Evolutionary conservation across 1,284 basidiomycete genomes (phyloP), one percentile per base, ranked within the genome.

Genomic region (Cutaneotrichosporon cutaneum): DNA sequence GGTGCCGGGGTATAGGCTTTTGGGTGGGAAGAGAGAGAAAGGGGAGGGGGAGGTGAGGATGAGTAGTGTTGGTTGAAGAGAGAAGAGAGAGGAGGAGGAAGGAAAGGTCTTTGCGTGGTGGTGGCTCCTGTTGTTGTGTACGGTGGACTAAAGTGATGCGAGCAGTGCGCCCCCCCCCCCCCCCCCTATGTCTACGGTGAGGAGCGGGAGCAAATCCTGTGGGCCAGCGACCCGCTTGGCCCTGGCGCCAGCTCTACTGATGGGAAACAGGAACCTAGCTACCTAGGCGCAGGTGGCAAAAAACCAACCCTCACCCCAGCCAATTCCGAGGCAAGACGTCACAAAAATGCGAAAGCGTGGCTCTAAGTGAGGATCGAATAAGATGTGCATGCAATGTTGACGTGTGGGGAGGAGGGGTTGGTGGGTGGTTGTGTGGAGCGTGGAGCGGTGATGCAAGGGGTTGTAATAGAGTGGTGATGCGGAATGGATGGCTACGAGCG

Each of bases 1-100:
- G 33, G 22, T 64, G 24, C 24, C 58, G 59, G 55, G 42, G 26
- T 61, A 13, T 36, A 10, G 22, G 30, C n/a, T 58, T 39, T 48
- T 50, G 21, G 30, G 30, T 30, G 30, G 30, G 30, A 33, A 16
- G 14, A 18, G 36, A 22, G 32, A 16, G 26, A 21, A n/a, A 11
- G 11, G 16, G 36, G 13, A 18, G 22, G 4, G 55, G 21, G n/a
- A n/a, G 39, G 11, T 32, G 35, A 45, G 42, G 35, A 32, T 4
- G 42, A 33, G 13, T 18, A 42, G n/a, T 4, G 48, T 11, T 27
- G 47, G 18, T n/a, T 27, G 48, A 51, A 27, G 27, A 21, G 39
- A 24, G 48, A 39, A 27, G 18, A 27, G 44, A 47, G 22, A 50
- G 13, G 56, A 48, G 7, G 45, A 33, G 21, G 27, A 16, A 32